Evolutionary conservation across 768 basidiomycete genomes (phyloP).

Genomic region (Mycena sanguinolenta): DNA sequence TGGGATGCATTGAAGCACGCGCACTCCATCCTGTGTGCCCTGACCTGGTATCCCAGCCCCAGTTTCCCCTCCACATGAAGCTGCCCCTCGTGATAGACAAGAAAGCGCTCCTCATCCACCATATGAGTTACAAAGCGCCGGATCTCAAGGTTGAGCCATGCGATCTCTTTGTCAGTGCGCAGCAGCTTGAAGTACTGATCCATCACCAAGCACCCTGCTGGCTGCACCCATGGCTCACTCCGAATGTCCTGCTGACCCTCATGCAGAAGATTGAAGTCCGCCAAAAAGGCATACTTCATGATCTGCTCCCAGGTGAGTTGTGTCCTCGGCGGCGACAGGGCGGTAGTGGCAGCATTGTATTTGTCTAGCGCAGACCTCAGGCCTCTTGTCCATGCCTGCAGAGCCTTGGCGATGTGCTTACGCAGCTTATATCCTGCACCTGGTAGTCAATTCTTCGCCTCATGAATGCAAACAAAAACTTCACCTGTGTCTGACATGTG

Average conservation of each 20-base stretch:
- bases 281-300: too few relatives aligned
- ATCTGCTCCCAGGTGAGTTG: not conserved
- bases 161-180: not conserved
- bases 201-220: too few relatives aligned
- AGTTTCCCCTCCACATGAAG: not conserved
- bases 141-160: not conserved
- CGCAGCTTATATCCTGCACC: not conserved
- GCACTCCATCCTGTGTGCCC: not conserved
- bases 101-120: not conserved
- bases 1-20: not conserved
- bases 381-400: not conserved
- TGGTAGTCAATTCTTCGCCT: too few relatives aligned
- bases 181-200: not conserved
- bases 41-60: not conserved
- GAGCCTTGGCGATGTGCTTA: not conserved
- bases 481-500: conserved; percentile 37
- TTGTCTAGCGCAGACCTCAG: not conserved
- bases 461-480: too few relatives aligned
- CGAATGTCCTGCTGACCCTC: too few relatives aligned
- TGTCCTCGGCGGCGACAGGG: not conserved
- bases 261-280: too few relatives aligned
- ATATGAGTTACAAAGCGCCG: not conserved
- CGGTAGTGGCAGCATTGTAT: not conserved
- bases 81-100: not conserved
- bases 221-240: too few relatives aligned